phyloP scores from a whole-genome alignment of 441 rosid genomes.

The Arabidopsis hybrid region DNA sequence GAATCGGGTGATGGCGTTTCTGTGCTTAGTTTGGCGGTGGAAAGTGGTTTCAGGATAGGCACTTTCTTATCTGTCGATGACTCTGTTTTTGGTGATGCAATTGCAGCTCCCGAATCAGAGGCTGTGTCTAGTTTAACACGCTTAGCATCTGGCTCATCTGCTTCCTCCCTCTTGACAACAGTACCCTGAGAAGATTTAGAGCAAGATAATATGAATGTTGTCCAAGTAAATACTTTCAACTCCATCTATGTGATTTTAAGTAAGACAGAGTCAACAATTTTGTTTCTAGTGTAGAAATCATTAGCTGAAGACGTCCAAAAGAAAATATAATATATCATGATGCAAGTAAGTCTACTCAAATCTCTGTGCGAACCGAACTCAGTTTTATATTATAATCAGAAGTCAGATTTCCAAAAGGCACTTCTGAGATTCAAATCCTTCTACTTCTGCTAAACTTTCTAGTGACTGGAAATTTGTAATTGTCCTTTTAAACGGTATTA shows the following conservation, averaged over 20 bases:
- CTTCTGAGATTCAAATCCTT: no score
- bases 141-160: constrained; percentile 72
- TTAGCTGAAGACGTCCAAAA: constrained; percentile 23
- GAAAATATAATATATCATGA: constrained; percentile 7
- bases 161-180: constrained; percentile 69
- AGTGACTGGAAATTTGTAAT: constrained; percentile 10
- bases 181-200: constrained; percentile 65
- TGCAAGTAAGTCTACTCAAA: constrained; percentile 3
- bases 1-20: constrained; percentile 53
- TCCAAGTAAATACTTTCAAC: constrained; percentile 2
- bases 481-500: background rate
- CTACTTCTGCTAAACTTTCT: background rate
- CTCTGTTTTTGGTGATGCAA: constrained; percentile 49
- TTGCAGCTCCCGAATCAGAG: constrained; percentile 53
- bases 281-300: constrained; percentile 17
- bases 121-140: constrained; percentile 63
- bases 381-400: background rate
- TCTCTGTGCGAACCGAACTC: constrained; percentile 13
- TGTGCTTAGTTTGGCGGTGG: constrained; percentile 49
- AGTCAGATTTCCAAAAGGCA: constrained; percentile 1
- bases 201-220: constrained; percentile 12
- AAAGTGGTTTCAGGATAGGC: constrained; percentile 51
- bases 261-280: constrained; percentile 13
- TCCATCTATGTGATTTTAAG: constrained; percentile 7
- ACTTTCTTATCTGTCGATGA: constrained; percentile 53